Conservation (phyloP, 441 rosid genomes). For the Jatropha multifida region DNA sequence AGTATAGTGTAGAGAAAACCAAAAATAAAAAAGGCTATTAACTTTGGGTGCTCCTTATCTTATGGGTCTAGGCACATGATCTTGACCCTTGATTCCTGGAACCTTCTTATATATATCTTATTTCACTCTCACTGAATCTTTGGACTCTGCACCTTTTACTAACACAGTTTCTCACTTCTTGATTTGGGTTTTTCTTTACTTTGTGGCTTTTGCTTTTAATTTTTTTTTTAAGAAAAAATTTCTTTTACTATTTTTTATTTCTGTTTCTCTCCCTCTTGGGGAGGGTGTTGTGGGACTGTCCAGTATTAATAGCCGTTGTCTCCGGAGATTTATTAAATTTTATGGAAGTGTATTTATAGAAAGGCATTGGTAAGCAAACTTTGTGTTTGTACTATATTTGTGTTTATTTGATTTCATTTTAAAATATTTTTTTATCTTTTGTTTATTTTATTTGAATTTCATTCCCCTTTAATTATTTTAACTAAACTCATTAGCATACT, state of each 20-base stretch:
- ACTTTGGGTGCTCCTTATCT: constrained; percentile 29
- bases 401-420: not conserved
- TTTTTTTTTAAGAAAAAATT: not conserved
- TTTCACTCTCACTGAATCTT: constrained; percentile 29
- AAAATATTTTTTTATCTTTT: not conserved
- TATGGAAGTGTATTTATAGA: constrained; percentile 13
- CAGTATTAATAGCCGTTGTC: constrained; percentile 79
- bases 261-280: constrained; percentile 32
- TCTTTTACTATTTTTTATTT: not conserved
- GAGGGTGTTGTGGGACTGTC: constrained; percentile 58
- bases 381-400: constrained; percentile 9
- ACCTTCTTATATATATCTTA: constrained; percentile 61
- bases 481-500: too few species aligned
- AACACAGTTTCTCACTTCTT: constrained; percentile 13
- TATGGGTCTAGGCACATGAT: constrained; percentile 61
- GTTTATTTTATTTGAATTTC: not conserved
- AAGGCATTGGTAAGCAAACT: constrained; percentile 25
- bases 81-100: constrained; percentile 96
- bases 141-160: constrained; percentile 34
- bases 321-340: constrained; percentile 42
- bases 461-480: too few species aligned
- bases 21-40: not conserved
- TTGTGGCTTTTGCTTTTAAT: constrained; percentile 23
- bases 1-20: constrained; percentile 6
- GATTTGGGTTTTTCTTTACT: constrained; percentile 29